Conservation (phyloP, 2,329 filamentous ascomycete species). For the Aspergillus texensis region DNA sequence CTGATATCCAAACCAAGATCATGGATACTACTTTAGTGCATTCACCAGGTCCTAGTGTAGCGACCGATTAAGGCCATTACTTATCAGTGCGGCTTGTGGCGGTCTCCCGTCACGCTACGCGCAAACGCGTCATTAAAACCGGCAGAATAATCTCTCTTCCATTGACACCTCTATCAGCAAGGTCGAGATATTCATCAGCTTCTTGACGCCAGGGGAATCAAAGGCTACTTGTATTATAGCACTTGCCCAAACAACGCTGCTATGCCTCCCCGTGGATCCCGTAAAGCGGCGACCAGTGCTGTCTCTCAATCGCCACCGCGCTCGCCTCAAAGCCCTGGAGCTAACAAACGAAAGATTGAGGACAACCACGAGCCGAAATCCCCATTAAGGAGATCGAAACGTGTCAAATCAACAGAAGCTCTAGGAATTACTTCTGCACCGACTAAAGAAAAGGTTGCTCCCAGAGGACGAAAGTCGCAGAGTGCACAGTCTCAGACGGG, state of each 20-base stretch:
- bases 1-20: not conserved
- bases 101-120: conserved; percentile 2
- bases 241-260: not conserved
- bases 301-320: conserved; percentile 9
- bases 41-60: not conserved
- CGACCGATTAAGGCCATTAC: not conserved
- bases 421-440: not conserved
- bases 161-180: not conserved
- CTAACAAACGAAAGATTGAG: conserved; percentile 33
- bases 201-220: too few species aligned
- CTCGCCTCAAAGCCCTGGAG: conserved; percentile 11
- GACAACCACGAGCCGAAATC: conserved; percentile 26
- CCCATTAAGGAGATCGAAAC: conserved; percentile 33
- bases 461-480: not conserved
- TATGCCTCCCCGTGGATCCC: conserved; percentile 22
- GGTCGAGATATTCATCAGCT: not conserved
- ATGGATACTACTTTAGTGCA: not conserved
- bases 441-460: not conserved
- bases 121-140: conserved; percentile 2
- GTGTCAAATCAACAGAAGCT: conserved; percentile 26
- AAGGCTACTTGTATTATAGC: not conserved
- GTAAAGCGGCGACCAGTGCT: conserved; percentile 16
- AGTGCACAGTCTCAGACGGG: not conserved
- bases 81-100: not conserved
- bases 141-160: not conserved